Evolutionary conservation across 2,329 filamentous ascomycete species (phyloP), one percentile per base, ranked within the genome.

Genomic region (Cryphonectria radicalis): DNA sequence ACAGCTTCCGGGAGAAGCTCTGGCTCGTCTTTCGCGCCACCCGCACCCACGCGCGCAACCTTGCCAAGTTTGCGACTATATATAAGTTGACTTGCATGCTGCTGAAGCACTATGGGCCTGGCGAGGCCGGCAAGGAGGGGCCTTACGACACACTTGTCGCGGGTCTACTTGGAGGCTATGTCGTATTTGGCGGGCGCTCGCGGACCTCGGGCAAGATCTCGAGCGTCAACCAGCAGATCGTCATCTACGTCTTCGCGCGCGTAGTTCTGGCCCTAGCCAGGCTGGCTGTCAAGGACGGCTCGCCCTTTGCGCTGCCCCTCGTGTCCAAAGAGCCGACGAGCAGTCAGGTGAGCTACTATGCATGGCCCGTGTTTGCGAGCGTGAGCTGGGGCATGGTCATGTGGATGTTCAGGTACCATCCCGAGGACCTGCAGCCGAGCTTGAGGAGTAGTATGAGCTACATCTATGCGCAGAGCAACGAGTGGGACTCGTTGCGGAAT

Each of bases 371-470:
- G 1, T 99, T 99, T 83, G 95, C 96, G 59, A 93, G 92, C 76
- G 77, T 95, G 74, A 97, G 92, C 78, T 99, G 96, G 96, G 96
- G 92, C 5, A 85, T 90, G 78, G 94, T 99, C 74, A 99, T 99
- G 96, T 94, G 95, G 83, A 82, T 99, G 73, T 99, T 98, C 85
- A 89, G 93, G 77, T 93, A 92, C 88, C 91, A 98, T 83, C 94
- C 96, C 6, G 93, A 97, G 77, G 93, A 93, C 70, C 88, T 99
- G 79, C 96, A 98, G 86, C 90, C 91, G 72, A 98, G 95, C 81
- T 83, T 99, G 85, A 89, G 94, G 80, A 95, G 91, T 82, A 98
- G 94, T 84, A 99, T 99, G 96, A 93, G 90, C 77, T 99, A 99
- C 79, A 97, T 99, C 85, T 99, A 95, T 80, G 87, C 90, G 72